Percentiles rank a stretch among this genome's conserved stretches.
Evolutionary conservation across 2,329 filamentous ascomycete genomes (phyloP).

Genomic region (Apiospora arundinis): DNA sequence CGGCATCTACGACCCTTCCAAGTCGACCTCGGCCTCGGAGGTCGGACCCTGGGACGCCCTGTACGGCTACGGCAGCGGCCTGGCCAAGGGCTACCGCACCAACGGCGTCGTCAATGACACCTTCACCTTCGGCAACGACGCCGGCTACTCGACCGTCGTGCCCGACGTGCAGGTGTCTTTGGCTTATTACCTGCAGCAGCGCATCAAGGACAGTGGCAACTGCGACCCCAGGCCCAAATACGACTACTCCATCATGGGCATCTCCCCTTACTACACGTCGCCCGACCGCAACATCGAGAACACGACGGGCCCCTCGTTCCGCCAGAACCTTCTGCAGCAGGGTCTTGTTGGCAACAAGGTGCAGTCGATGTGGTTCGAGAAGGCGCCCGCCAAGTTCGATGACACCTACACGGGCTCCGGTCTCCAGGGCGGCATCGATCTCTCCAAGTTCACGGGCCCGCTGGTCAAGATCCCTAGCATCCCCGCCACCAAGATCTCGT

Average conservation of each 20-base stretch:
- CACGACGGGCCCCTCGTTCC: constrained; percentile 38
- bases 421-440: constrained; percentile 43
- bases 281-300: constrained; percentile 31
- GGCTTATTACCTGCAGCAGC: constrained; percentile 33
- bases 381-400: constrained; percentile 30
- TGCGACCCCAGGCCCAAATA: constrained; percentile 28
- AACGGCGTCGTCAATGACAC: constrained; percentile 33
- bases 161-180: constrained; percentile 37
- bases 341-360: constrained; percentile 38
- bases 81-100: constrained; percentile 29
- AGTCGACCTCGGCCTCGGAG: constrained; percentile 14
- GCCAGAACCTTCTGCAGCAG: constrained; percentile 39
- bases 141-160: constrained; percentile 28
- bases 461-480: constrained; percentile 40
- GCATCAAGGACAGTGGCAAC: constrained; percentile 30
- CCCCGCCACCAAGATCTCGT: constrained; percentile 33
- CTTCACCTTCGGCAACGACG: constrained; percentile 31
- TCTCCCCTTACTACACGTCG: constrained; percentile 33
- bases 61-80: constrained; percentile 29
- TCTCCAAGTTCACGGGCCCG: constrained; percentile 40
- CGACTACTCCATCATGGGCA: constrained; percentile 40
- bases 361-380: constrained; percentile 44
- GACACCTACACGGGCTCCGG: constrained; percentile 38
- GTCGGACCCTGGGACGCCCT: constrained; percentile 17
- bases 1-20: constrained; percentile 20